These are phyloP conservation scores for Beauveria pseudobassiana DNA, from an alignment of 2,329 filamentous ascomycete genomes.

Conservation along the genomic window DNA sequence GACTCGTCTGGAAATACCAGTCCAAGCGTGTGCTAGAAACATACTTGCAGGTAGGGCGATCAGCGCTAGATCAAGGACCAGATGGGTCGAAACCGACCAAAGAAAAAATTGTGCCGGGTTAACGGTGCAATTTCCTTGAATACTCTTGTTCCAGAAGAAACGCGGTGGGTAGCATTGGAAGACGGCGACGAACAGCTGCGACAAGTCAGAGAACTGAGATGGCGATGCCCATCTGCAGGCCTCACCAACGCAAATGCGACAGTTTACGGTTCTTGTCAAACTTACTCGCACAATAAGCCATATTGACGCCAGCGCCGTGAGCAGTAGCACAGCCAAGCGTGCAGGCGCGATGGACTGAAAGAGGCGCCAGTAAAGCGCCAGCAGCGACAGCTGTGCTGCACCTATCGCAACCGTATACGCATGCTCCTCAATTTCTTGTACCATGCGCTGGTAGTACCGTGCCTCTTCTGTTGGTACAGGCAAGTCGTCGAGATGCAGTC, in stretches of 20 bases:
- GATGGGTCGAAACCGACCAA: constrained; percentile 10
- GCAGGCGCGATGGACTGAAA: constrained; percentile 7
- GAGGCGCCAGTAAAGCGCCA: constrained; percentile 12
- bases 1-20: background rate
- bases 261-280: background rate
- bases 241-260: no score
- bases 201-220: background rate
- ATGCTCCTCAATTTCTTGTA: constrained; percentile 14
- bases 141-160: constrained; percentile 11
- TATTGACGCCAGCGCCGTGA: constrained; percentile 4
- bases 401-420: constrained; percentile 12
- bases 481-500: constrained; percentile 10
- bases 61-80: constrained; percentile 3
- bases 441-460: constrained; percentile 11
- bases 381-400: constrained; percentile 12
- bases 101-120: constrained; percentile 12
- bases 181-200: constrained; percentile 3
- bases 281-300: constrained; percentile 6
- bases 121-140: constrained; percentile 5
- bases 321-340: background rate
- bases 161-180: constrained; percentile 10
- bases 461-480: constrained; percentile 9
- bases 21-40: background rate
- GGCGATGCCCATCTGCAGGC: no score
- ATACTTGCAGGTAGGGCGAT: constrained; percentile 7